These are phyloP conservation scores for Mycena floridula DNA, from an alignment of 768 basidiomycete species.

Conservation along the genomic window DNA sequence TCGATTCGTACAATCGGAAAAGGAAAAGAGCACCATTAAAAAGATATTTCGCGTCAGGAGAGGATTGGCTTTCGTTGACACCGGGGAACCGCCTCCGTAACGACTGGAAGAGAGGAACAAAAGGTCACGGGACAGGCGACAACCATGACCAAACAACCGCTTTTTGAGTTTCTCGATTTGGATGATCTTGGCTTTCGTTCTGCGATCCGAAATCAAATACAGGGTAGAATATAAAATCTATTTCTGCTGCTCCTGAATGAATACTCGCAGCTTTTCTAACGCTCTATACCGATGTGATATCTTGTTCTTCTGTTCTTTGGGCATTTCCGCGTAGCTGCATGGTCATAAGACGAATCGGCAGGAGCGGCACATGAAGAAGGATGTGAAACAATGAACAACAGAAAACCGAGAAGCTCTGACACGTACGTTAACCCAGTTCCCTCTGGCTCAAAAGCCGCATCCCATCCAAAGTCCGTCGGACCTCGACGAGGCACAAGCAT, in stretches of 20 bases:
- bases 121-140: too few relatives aligned
- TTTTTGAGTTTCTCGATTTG: too few relatives aligned
- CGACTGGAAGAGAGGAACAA: too few relatives aligned
- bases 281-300: constrained; percentile 72
- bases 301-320: constrained; percentile 57
- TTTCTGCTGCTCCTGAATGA: constrained; percentile 58
- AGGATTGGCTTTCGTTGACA: too few relatives aligned
- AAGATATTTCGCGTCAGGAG: too few relatives aligned
- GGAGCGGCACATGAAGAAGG: neutral
- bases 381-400: neutral
- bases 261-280: constrained; percentile 56
- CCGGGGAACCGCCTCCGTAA: too few relatives aligned
- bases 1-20: too few relatives aligned
- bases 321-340: constrained; percentile 78
- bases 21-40: too few relatives aligned
- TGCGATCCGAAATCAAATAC: too few relatives aligned
- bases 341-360: too few relatives aligned
- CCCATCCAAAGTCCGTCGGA: constrained; percentile 60
- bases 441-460: constrained; percentile 55
- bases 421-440: constrained; percentile 54
- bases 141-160: too few relatives aligned
- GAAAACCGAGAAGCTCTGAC: constrained; percentile 1
- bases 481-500: constrained; percentile 62
- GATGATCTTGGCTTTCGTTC: too few relatives aligned
- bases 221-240: constrained; percentile 65